Evolutionary conservation across 192 early-diverging fungal genomes (phyloP).

Genomic region (Rhizoclosmatium sp.): DNA sequence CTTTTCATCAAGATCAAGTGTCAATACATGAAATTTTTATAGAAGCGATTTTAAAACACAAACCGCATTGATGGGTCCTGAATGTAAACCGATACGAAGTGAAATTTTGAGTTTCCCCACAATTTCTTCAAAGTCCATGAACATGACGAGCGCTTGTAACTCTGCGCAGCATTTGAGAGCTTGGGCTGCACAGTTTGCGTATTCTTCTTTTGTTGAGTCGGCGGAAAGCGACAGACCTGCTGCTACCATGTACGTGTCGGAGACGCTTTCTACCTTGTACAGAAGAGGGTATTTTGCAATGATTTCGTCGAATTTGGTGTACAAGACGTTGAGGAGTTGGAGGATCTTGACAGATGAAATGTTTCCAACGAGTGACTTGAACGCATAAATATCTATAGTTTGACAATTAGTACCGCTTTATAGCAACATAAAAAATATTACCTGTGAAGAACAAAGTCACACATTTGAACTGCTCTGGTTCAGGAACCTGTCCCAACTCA

Average conservation of each 20-base stretch:
- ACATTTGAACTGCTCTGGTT: constrained; percentile 26
- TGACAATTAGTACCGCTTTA: background rate
- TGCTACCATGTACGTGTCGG: constrained; percentile 41
- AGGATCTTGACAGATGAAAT: constrained; percentile 19
- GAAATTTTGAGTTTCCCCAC: constrained; percentile 28
- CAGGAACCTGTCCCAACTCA: constrained; percentile 30
- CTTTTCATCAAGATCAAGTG: constrained; percentile 11
- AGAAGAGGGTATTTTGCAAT: constrained; percentile 9
- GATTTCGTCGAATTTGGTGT: constrained; percentile 30
- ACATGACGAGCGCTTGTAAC: constrained; percentile 15
- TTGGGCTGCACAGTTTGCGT: background rate
- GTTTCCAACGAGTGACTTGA: constrained; percentile 16
- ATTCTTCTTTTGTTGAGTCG: constrained; percentile 2
- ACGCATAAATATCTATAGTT: constrained; percentile 11
- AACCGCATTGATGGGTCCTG: constrained; percentile 39
- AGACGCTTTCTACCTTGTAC: constrained; percentile 38
- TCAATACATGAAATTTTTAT: background rate
- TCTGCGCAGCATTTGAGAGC: constrained; percentile 25
- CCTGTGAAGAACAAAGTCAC: constrained; percentile 41
- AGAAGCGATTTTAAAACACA: constrained; percentile 1
- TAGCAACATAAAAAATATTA: constrained; percentile 8
- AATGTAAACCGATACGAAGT: constrained; percentile 45
- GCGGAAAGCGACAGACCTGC: constrained; percentile 19
- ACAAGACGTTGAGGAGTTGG: constrained; percentile 27
- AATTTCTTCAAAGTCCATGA: constrained; percentile 8